Evolutionary conservation across 2,329 filamentous ascomycete species (phyloP), one percentile per base, ranked within the genome.

Genomic region (Diaporthe australafricana): DNA sequence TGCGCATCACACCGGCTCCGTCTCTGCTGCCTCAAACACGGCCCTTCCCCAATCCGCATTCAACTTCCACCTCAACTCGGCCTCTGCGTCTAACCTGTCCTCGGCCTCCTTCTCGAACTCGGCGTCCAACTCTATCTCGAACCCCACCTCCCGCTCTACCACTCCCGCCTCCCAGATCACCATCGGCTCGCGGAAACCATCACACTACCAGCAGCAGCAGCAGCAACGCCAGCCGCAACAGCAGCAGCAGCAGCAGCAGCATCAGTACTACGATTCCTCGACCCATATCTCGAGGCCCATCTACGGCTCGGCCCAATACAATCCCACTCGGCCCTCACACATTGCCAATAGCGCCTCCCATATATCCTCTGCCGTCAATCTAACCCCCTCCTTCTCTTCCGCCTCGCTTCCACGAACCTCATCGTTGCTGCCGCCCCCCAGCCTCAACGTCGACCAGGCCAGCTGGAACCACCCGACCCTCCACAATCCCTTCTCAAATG

Each of bases 341-440:
- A 72, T 71, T 42, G 57, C 50, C 57, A 72, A 69, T 52, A 72
- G 48, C 45, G 55, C 72, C 52, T 50, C 56, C 20, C 72, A 73
- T 47, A 73, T 73, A 42, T 69, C 70, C 60, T 72, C 70, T 50
- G 67, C 70, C 72, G 62, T 77, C 72, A 72, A 75, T 73, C 68
- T 72, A 14, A 25, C 65, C 25, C 50, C 52, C 72, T 76, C 78
- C 75, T 77, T 79, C 72, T 77, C 76, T 52, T 77, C 77, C 55
- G 70, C 80, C 50, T 77, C 78, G 22, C 81, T 81, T 52, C 83
- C 84, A 60, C 83, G 84, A 73, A 82, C 80, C 32, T 85, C 84
- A 40, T 86, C 85, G 55, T 79, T 86, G 68, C 78, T 85, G n/a
- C 83, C 84, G 53, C 80, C 83, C 45, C 78, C 80, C 74, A 78